Evolutionary conservation across 331 rosid species (phyloP).

Genomic region (Rhamnella rubrinervis): DNA sequence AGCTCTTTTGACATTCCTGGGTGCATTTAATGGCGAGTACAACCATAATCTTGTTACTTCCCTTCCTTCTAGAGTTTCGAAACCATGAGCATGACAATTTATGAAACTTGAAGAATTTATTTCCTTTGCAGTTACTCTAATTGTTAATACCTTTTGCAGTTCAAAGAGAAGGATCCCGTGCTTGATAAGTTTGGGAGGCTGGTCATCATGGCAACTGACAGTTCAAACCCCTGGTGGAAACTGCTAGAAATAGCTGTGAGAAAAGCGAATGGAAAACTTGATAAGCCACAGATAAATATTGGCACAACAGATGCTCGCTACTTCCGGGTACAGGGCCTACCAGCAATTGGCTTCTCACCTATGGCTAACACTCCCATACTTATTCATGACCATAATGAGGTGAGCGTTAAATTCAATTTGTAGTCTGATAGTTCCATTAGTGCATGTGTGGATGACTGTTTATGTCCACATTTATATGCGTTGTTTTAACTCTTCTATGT

Average conservation of each 20-base stretch:
- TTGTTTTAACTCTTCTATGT: no score
- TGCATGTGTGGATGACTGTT: background rate
- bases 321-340: slow-evolving; percentile 71
- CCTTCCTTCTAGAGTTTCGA: background rate
- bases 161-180: slow-evolving; percentile 54
- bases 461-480: no score
- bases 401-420: slow-evolving; percentile 19
- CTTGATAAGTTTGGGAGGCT: slow-evolving; percentile 53
- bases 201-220: slow-evolving; percentile 56
- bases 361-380: slow-evolving; percentile 89
- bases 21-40: background rate
- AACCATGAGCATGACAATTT: background rate
- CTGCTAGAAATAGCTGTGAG: slow-evolving; percentile 67
- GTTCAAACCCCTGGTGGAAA: slow-evolving; percentile 86
- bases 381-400: slow-evolving; percentile 97
- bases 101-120: background rate
- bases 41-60: background rate
- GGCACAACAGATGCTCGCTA: slow-evolving; percentile 86
- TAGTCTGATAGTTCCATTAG: background rate
- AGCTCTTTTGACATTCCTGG: no score
- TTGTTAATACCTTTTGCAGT: slow-evolving; percentile 54
- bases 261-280: slow-evolving; percentile 75
- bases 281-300: slow-evolving; percentile 80
- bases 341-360: slow-evolving; percentile 95
- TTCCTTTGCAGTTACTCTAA: slow-evolving; percentile 10